These are phyloP conservation scores for Aspergillus ellipticus DNA, from an alignment of 495 filamentous ascomycete genomes.

Conservation along the genomic window DNA sequence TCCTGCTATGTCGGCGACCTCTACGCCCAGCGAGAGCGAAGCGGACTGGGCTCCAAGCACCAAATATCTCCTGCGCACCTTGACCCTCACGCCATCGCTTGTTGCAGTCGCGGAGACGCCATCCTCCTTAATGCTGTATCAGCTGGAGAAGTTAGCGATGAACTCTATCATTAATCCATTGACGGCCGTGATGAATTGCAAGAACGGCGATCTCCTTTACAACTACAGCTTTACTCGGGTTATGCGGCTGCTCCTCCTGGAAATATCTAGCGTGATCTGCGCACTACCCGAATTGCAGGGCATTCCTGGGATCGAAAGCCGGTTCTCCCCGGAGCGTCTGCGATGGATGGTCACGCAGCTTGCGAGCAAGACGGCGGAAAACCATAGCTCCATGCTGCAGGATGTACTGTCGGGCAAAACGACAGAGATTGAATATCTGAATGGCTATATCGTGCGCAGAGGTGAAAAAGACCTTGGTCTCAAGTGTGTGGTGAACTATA, in stretches of 20 bases:
- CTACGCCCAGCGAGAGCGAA: slow-evolving; percentile 14
- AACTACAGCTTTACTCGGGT: slow-evolving; percentile 52
- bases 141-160: slow-evolving; percentile 77
- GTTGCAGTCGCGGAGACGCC: slow-evolving; percentile 45
- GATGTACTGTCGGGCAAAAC: slow-evolving; percentile 59
- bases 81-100: slow-evolving; percentile 47
- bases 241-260: slow-evolving; percentile 61
- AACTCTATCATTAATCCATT: slow-evolving; percentile 81
- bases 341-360: slow-evolving; percentile 54
- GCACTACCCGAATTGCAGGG: slow-evolving; percentile 63
- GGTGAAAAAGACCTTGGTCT: slow-evolving; percentile 68
- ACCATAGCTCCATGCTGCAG: slow-evolving; percentile 78
- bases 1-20: slow-evolving; percentile 35
- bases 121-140: slow-evolving; percentile 45
- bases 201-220: slow-evolving; percentile 69
- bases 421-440: slow-evolving; percentile 82
- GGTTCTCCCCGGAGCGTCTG: slow-evolving; percentile 54
- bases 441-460: slow-evolving; percentile 73
- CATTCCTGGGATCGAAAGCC: slow-evolving; percentile 52
- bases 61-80: slow-evolving; percentile 47
- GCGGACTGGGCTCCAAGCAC: slow-evolving; percentile 38
- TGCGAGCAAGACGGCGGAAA: slow-evolving; percentile 58
- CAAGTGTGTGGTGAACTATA: slow-evolving; percentile 62
- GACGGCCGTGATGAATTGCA: slow-evolving; percentile 65
- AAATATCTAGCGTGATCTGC: slow-evolving; percentile 60